Base-by-base conservation (phyloP, 352 stramenopile genomes). In the Thraustochytrium sp. region DNA sequence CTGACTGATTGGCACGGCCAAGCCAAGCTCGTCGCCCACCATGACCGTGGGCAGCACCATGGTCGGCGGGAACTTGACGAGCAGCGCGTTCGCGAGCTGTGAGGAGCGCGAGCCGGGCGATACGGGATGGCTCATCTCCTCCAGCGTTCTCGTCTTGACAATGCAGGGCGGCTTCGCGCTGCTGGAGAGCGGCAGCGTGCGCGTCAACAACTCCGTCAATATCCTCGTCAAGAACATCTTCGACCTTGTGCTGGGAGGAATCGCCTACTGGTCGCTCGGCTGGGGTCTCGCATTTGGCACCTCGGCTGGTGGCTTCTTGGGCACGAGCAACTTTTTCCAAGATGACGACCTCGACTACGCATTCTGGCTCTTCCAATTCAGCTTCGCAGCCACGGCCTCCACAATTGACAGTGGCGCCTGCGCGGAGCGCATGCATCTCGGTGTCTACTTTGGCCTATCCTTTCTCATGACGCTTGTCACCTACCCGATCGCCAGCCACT, bases 141-240 rank as follows among this genome's bases (percentile, higher is more conserved):
- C 31, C 31, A 36, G 62, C 29, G 29, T 68, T 21, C 63, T 90
- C n/a, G 68, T 80, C 18, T 1, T 80, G 48, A 80, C 68, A 4
- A 80, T 80, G 77, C 77, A 85, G 36, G 77, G 48, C 26, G 77
- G 77, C 36, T 93, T 93, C 77, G 88, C 88, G 62, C 91, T 92
- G 88, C 72, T 91, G 8, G 88, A 87, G 74, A 88, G 88, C 11
- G 90, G 90, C 18, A 89, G 68, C 34, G 86, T 93, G 3, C 87
- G 89, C 54, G 65, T 87, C 42, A 93, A 93, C 77, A 93, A 93
- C 85, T 51, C 86, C 90, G 26, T 91, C 76, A 93, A 90, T 49
- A 89, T 87, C 9, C 89, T 92, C 85, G 59, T 92, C 2, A 91
- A 92, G 76, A 92, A 92, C 68, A 62, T 91, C 3, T 68, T 91